Percentiles rank a stretch among this genome's conserved stretches.
Conservation (phyloP, 2,329 filamentous ascomycete genomes). For the Penicillium aurantiogriseum region DNA sequence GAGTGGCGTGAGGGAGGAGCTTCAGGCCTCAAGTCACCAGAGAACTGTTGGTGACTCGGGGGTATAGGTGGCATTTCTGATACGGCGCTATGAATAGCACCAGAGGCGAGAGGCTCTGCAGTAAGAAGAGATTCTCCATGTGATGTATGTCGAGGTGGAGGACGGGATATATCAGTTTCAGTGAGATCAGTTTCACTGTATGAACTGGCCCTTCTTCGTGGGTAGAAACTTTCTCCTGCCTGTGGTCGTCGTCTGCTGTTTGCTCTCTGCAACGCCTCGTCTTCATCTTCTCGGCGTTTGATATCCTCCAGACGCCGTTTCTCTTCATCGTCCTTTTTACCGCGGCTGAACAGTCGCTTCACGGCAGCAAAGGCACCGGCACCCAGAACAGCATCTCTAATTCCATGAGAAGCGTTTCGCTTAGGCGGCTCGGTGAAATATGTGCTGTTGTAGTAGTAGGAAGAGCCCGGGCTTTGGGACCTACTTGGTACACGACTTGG, state of each 20-base stretch:
- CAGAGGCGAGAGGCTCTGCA: slow-evolving; percentile 31
- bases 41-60: slow-evolving; percentile 39
- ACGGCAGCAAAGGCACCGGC: slow-evolving; percentile 63
- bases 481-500: slow-evolving; percentile 35
- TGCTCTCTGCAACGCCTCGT: slow-evolving; percentile 53
- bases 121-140: slow-evolving; percentile 37
- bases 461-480: slow-evolving; percentile 36
- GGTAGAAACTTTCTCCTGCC: slow-evolving; percentile 62
- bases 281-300: slow-evolving; percentile 51
- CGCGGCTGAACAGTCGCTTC: slow-evolving; percentile 60
- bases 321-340: slow-evolving; percentile 55
- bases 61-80: slow-evolving; percentile 43
- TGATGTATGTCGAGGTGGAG: slow-evolving; percentile 26
- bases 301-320: slow-evolving; percentile 59
- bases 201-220: slow-evolving; percentile 33
- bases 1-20: slow-evolving; percentile 20
- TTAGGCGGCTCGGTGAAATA: slow-evolving; percentile 46
- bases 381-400: slow-evolving; percentile 63
- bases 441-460: slow-evolving; percentile 41
- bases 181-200: slow-evolving; percentile 40
- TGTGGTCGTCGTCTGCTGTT: slow-evolving; percentile 60
- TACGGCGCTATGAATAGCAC: slow-evolving; percentile 29
- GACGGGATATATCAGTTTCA: slow-evolving; percentile 34
- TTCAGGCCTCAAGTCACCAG: slow-evolving; percentile 33
- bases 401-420: slow-evolving; percentile 47